A percentile compares a stretch with the other conserved stretches of the same genome.
Conservation (phyloP, 352 stramenopile species). For the Lagenidium giganteum region DNA sequence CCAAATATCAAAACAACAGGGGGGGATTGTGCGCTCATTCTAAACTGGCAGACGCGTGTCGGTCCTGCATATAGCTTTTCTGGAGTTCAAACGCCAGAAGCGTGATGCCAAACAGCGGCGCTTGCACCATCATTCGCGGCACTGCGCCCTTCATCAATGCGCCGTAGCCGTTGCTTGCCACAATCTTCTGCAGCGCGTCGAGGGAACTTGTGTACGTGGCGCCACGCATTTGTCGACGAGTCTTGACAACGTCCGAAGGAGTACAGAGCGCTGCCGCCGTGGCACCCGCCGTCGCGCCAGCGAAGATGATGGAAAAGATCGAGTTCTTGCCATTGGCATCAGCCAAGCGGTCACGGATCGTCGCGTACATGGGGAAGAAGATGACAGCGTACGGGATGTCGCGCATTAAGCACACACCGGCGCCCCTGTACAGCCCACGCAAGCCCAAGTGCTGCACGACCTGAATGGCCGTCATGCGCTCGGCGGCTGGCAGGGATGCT, state of each 20-base stretch:
- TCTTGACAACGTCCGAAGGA: constrained; percentile 88
- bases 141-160: constrained; percentile 84
- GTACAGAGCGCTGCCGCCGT: constrained; percentile 55
- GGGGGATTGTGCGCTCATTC: background rate
- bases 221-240: constrained; percentile 73
- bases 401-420: constrained; percentile 81
- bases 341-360: constrained; percentile 38
- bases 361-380: constrained; percentile 91
- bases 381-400: constrained; percentile 92
- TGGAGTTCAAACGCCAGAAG: constrained; percentile 84
- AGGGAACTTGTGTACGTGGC: constrained; percentile 75
- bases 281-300: constrained; percentile 55
- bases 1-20: background rate
- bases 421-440: constrained; percentile 82
- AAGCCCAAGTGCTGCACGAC: constrained; percentile 68
- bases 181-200: constrained; percentile 80
- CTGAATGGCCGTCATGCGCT: constrained; percentile 52
- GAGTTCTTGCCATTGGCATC: constrained; percentile 52
- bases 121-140: constrained; percentile 84
- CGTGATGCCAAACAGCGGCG: constrained; percentile 82
- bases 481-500: constrained; percentile 46
- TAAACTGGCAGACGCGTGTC: constrained; percentile 9
- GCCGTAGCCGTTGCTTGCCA: constrained; percentile 63
- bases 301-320: constrained; percentile 56
- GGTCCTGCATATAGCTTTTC: constrained; percentile 83